Evolutionary conservation across 1,284 basidiomycete genomes (phyloP).

Genomic region (Puccinia polysora): DNA sequence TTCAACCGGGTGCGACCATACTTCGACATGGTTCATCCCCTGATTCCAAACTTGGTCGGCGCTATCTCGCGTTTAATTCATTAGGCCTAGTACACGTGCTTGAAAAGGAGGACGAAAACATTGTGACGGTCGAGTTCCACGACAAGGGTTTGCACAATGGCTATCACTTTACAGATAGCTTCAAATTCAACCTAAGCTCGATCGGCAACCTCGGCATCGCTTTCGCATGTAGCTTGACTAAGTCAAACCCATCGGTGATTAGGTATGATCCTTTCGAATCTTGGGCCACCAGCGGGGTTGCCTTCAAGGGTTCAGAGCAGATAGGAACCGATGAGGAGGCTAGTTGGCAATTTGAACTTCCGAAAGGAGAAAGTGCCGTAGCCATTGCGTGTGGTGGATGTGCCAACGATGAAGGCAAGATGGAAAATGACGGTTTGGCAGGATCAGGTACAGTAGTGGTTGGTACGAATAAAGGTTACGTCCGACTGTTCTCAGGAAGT

Average conservation of each 20-base stretch:
- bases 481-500: conserved; percentile 85
- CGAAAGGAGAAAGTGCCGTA: conserved; percentile 64
- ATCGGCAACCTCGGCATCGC: conserved; percentile 75
- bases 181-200: conserved; percentile 59
- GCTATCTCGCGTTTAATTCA: conserved; percentile 67
- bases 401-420: conserved; percentile 51
- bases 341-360: conserved; percentile 72
- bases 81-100: conserved; percentile 86
- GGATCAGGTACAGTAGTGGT: conserved; percentile 66
- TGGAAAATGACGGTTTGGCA: conserved; percentile 48
- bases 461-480: conserved; percentile 76
- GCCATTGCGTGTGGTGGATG: conserved; percentile 74
- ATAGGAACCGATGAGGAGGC: conserved; percentile 46
- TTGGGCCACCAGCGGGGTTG: conserved; percentile 63
- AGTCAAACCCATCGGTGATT: conserved; percentile 64
- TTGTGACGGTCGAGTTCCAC: conserved; percentile 90
- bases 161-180: conserved; percentile 82
- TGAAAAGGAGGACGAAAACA: conserved; percentile 85
- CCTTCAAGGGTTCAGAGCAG: conserved; percentile 42
- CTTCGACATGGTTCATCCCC: not conserved
- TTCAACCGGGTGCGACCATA: conserved; percentile 31
- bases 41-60: not conserved
- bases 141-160: conserved; percentile 74
- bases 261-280: conserved; percentile 77
- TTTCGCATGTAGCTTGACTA: conserved; percentile 70